A percentile compares a stretch with the other conserved stretches of the same genome.
These are phyloP conservation scores for Clarireedia sp. DNA, from an alignment of 2,329 filamentous ascomycete species.

Conservation along the genomic window DNA sequence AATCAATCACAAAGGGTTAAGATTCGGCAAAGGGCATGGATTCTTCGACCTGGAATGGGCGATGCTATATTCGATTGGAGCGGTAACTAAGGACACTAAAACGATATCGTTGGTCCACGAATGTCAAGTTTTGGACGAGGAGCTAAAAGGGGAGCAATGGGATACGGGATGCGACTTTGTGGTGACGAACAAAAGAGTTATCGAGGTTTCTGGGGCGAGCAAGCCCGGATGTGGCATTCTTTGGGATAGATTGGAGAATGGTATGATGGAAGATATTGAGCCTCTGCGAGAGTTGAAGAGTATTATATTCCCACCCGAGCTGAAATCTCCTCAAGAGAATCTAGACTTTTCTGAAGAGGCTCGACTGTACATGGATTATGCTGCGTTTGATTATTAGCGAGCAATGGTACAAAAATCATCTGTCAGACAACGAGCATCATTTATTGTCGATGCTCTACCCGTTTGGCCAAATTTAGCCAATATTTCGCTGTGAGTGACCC, in stretches of 20 bases:
- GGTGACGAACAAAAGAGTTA: conserved; percentile 30
- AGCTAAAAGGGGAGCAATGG: conserved; percentile 30
- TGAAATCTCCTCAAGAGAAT: conserved; percentile 5
- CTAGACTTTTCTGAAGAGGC: conserved; percentile 6
- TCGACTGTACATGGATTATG: conserved; percentile 5
- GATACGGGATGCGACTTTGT: conserved; percentile 37
- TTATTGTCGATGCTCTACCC: too few relatives aligned
- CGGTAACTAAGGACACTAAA: conserved; percentile 23
- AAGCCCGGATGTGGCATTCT: conserved; percentile 33
- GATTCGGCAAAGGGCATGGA: conserved; percentile 35
- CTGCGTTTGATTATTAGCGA: conserved; percentile 2
- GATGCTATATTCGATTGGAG: conserved; percentile 31
- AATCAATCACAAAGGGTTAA: conserved; percentile 32
- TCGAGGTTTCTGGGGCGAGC: conserved; percentile 24
- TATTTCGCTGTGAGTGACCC: too few relatives aligned
- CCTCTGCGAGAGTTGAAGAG: conserved; percentile 13
- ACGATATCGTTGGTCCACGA: conserved; percentile 34
- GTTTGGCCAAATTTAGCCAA: too few relatives aligned
- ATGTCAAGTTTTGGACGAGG: conserved; percentile 35
- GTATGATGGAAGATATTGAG: conserved; percentile 32
- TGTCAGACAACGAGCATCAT: too few relatives aligned
- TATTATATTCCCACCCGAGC: conserved; percentile 4
- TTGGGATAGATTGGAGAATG: conserved; percentile 32
- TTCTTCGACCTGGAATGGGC: conserved; percentile 38
- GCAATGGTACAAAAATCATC: too few relatives aligned